Evolutionary conservation across 2,329 filamentous ascomycete species (phyloP).

Genomic region (Xylariomycetidae sp.): DNA sequence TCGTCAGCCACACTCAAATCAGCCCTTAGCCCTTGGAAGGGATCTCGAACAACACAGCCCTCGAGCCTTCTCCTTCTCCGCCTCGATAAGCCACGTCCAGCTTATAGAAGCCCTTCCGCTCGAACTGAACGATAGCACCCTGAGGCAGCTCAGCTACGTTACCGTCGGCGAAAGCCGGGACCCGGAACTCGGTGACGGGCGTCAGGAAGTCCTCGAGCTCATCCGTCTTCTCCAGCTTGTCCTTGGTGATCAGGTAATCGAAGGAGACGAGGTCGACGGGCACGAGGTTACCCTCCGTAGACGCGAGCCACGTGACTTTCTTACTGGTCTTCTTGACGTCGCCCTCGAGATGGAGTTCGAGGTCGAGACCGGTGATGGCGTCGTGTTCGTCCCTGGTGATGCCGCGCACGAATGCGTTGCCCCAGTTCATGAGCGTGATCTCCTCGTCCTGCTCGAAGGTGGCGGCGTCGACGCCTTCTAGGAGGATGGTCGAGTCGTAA

Average conservation of each 20-base stretch:
- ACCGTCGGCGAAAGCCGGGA: conserved; percentile 4
- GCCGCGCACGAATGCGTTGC: conserved; percentile 72
- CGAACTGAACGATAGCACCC: conserved; percentile 5
- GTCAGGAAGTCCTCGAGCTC: conserved; percentile 76
- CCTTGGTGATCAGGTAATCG: conserved; percentile 87
- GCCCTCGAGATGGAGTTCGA: conserved; percentile 79
- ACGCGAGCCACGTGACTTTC: conserved; percentile 87
- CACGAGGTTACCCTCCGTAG: conserved; percentile 65
- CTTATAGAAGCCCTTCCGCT: conserved; percentile 8
- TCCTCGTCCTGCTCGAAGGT: conserved; percentile 77
- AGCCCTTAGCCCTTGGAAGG: conserved; percentile 2
- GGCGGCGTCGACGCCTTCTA: conserved; percentile 80
- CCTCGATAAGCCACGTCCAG: conserved; percentile 5
- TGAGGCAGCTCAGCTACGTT: conserved; percentile 4
- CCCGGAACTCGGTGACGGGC: conserved; percentile 50
- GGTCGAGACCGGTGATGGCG: conserved; percentile 62
- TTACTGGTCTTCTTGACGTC: conserved; percentile 92
- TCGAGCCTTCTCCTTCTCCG: conserved; percentile 2
- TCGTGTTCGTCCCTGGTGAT: conserved; percentile 48
- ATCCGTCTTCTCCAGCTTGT: conserved; percentile 82
- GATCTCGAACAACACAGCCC: conserved; percentile 7
- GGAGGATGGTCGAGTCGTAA: conserved; percentile 65
- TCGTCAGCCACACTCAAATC: no score
- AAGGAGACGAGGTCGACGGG: conserved; percentile 83
- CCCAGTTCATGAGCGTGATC: conserved; percentile 92